phyloP scores from a whole-genome alignment of 257 asterid species.

The Fraxinus quadrangulata region DNA sequence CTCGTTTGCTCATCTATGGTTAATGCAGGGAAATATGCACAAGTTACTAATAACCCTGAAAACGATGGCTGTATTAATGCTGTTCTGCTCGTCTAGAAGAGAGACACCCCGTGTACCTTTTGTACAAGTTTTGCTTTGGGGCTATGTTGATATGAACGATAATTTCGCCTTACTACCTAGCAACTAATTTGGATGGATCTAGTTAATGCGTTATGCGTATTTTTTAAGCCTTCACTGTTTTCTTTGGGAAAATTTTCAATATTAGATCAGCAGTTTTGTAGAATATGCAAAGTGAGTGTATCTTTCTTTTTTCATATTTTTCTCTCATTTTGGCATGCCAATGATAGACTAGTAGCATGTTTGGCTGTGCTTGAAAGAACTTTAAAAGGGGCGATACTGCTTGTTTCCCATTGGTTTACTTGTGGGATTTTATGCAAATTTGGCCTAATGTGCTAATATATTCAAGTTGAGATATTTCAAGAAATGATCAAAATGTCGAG shows the following conservation, averaged over 20 bases:
- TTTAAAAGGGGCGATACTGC: too few relatives aligned
- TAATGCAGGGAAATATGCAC: conserved; percentile 89
- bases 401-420: too few relatives aligned
- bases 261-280: background rate
- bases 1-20: conserved; percentile 8
- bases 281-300: background rate
- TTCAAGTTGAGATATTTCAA: too few relatives aligned
- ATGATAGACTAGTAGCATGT: background rate
- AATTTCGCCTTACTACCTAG: background rate
- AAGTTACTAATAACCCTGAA: conserved; percentile 94
- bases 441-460: too few relatives aligned
- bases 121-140: background rate
- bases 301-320: background rate
- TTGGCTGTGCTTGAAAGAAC: too few relatives aligned
- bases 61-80: conserved; percentile 95
- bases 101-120: background rate
- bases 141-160: background rate
- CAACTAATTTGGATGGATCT: background rate
- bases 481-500: too few relatives aligned
- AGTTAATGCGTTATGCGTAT: background rate
- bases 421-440: too few relatives aligned
- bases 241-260: background rate
- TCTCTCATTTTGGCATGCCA: background rate
- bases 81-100: conserved; percentile 72
- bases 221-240: background rate